Conservation (phyloP, 176 grass and related monocot species). For the Phoenix dactylifera region DNA sequence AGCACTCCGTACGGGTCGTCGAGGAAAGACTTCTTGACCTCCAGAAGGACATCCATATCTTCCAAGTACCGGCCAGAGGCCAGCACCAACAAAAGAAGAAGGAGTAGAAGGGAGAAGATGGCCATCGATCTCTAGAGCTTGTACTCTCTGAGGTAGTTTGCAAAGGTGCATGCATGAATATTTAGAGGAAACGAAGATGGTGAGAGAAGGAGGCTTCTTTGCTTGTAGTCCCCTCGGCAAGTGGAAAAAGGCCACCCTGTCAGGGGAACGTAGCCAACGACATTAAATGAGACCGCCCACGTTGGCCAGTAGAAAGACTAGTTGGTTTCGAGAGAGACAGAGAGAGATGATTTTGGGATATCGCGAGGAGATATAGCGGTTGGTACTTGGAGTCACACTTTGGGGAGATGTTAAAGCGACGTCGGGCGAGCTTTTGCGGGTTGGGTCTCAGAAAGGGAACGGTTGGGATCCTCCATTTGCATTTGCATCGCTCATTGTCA, state of each 20-base stretch:
- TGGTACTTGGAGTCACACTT: too few relatives aligned
- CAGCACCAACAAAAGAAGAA: background rate
- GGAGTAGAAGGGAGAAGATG: background rate
- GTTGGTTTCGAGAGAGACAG: background rate
- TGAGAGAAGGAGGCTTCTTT: background rate
- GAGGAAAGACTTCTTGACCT: conserved; percentile 51
- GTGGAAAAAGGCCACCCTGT: background rate
- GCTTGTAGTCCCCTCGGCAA: background rate
- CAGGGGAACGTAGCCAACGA: background rate
- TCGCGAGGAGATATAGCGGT: background rate
- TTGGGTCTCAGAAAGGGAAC: background rate
- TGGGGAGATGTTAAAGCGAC: too few relatives aligned
- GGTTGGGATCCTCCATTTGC: background rate
- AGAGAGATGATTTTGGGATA: background rate
- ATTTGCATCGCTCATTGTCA: too few relatives aligned
- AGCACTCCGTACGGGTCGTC: conserved; percentile 38
- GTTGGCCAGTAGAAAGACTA: background rate
- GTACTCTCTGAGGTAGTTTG: conserved; percentile 19
- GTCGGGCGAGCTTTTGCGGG: background rate
- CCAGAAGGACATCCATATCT: conserved; percentile 44
- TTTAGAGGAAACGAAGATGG: conserved; percentile 22
- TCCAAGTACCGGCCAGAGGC: background rate
- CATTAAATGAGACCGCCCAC: background rate
- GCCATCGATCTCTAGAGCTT: conserved; percentile 17
- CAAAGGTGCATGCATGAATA: conserved; percentile 32